Evolutionary conservation across 306 rosid species (phyloP).

Genomic region (Oemleria cerasiformis): DNA sequence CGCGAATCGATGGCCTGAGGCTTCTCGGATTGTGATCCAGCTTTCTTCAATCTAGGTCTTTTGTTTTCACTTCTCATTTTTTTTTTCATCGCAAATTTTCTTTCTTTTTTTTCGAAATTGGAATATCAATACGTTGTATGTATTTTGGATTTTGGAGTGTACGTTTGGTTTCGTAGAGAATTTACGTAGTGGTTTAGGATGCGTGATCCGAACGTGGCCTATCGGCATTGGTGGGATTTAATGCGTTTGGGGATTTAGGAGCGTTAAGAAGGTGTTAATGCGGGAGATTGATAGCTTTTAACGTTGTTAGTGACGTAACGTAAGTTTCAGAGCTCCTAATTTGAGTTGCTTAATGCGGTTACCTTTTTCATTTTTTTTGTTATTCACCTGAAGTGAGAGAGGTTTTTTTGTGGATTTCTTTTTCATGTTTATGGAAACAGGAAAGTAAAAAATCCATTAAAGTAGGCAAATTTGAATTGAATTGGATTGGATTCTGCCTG

Average conservation of each 20-base stretch:
- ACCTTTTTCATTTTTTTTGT: background rate
- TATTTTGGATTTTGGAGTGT: background rate
- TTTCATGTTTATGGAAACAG: background rate
- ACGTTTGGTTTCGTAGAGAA: background rate
- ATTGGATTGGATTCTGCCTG: background rate
- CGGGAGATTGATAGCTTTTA: background rate
- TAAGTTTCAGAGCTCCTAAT: slow-evolving; percentile 5
- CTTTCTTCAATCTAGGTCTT: slow-evolving; percentile 10
- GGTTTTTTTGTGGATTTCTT: background rate
- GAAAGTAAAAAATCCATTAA: background rate
- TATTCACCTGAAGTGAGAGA: background rate
- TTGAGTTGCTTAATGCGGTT: background rate
- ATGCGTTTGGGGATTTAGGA: background rate
- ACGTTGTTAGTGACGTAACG: background rate
- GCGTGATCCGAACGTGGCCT: slow-evolving; percentile 18
- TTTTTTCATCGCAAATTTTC: background rate
- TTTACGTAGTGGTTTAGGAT: background rate
- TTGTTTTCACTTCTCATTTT: background rate
- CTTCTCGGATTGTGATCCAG: background rate
- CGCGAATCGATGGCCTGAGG: background rate
- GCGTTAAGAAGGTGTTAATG: background rate
- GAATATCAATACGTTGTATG: background rate
- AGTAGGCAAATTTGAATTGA: background rate
- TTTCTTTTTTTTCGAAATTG: no score
- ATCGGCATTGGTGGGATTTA: slow-evolving; percentile 14